Conservation (phyloP, 78 protist species). For the Planoprotostelium fungivorum region DNA sequence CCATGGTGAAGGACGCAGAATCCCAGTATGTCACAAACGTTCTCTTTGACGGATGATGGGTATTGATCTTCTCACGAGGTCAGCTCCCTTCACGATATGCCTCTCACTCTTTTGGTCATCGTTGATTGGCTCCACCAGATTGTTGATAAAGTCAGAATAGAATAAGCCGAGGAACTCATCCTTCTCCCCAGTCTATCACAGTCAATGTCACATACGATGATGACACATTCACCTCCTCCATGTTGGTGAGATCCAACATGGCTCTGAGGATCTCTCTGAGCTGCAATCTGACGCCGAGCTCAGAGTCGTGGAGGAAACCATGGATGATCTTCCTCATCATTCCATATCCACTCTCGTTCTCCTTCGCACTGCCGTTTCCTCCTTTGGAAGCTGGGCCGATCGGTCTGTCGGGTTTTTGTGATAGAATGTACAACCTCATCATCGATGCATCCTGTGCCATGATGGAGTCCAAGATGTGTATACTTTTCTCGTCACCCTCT, state of each 20-base stretch:
- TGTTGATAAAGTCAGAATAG: constrained; percentile 46
- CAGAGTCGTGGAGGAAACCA: background rate
- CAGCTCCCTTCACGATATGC: background rate
- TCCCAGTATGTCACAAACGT: constrained; percentile 41
- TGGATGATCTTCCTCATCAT: background rate
- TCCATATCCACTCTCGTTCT: background rate
- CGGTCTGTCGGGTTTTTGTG: background rate
- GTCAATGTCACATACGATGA: background rate
- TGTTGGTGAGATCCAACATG: background rate
- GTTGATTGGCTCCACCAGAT: constrained; percentile 41
- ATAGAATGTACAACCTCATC: constrained; percentile 10
- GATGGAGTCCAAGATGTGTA: background rate
- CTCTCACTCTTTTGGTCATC: background rate
- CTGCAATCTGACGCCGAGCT: constrained; percentile 16
- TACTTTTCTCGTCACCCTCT: background rate
- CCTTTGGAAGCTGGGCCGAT: background rate
- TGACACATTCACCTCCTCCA: background rate
- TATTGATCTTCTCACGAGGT: constrained; percentile 23
- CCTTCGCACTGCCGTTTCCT: background rate
- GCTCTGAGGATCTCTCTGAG: constrained; percentile 9
- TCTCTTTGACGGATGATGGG: constrained; percentile 35
- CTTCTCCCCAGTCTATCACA: background rate
- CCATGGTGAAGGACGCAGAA: constrained; percentile 63
- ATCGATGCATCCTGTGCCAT: constrained; percentile 22
- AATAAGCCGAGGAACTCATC: constrained; percentile 64